A percentile compares a stretch with the other conserved stretches of the same genome.
phyloP scores from a whole-genome alignment of 164 flowering plant species.

The Nelumbo lutea region DNA sequence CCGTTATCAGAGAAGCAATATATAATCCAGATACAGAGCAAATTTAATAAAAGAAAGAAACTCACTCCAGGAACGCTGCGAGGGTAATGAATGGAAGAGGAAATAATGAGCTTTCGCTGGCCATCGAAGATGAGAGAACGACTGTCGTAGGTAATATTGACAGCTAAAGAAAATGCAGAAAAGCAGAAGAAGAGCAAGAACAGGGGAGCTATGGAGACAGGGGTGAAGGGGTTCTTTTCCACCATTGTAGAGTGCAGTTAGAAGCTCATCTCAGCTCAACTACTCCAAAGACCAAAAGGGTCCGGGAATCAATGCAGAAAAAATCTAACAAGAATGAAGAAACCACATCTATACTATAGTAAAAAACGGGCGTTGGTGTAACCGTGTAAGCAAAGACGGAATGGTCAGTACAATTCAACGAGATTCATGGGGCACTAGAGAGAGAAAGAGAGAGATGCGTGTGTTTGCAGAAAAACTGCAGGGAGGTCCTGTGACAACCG shows the following conservation, averaged over 20 bases:
- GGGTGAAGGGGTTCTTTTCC: constrained; percentile 6
- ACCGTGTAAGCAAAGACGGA: no score
- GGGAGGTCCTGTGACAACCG: no score
- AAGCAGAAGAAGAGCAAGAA: constrained; percentile 1
- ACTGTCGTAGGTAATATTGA: constrained; percentile 67
- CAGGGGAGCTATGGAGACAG: constrained; percentile 1
- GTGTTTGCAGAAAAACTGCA: no score
- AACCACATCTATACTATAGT: no score
- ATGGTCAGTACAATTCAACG: no score
- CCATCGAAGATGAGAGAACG: constrained; percentile 82
- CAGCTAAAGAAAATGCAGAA: constrained; percentile 16
- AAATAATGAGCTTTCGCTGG: constrained; percentile 69
- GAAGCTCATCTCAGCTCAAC: not conserved
- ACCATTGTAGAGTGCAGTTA: constrained; percentile 7
- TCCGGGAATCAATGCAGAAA: no score
- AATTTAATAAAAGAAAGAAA: not conserved
- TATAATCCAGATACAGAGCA: not conserved
- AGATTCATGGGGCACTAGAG: no score
- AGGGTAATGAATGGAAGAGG: constrained; percentile 92
- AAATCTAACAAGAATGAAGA: no score
- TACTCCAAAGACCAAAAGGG: no score
- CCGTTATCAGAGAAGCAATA: not conserved
- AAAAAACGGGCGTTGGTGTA: no score
- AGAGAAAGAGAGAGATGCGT: no score
- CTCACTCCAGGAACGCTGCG: constrained; percentile 90